Evolutionary conservation across 2,329 filamentous ascomycete species (phyloP).

Genomic region (Neoascochyta sp.): DNA sequence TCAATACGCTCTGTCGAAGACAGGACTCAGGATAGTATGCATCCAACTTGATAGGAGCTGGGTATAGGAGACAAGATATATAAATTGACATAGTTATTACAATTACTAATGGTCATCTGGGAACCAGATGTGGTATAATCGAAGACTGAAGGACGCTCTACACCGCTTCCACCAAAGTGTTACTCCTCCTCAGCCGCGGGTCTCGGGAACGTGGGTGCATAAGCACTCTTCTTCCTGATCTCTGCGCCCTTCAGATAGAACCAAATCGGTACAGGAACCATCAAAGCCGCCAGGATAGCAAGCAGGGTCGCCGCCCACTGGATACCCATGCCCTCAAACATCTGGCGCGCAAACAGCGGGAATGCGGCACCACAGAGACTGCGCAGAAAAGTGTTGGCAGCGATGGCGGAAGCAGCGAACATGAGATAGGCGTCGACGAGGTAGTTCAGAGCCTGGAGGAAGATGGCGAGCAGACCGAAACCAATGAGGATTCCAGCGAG

Average conservation of each 20-base stretch:
- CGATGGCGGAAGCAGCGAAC: slow-evolving; percentile 54
- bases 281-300: slow-evolving; percentile 42
- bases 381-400: slow-evolving; percentile 54
- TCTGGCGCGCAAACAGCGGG: slow-evolving; percentile 54
- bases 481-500: slow-evolving; percentile 52
- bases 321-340: slow-evolving; percentile 54
- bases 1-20: too few species aligned
- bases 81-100: too few species aligned
- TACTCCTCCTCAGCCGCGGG: slow-evolving; percentile 9
- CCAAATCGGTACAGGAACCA: slow-evolving; percentile 46
- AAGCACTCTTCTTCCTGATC: slow-evolving; percentile 44
- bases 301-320: slow-evolving; percentile 47
- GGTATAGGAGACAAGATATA: too few species aligned
- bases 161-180: too few species aligned
- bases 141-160: too few species aligned
- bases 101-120: too few species aligned
- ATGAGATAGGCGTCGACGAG: slow-evolving; percentile 60
- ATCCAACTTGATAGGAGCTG: too few species aligned
- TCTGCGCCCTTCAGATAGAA: slow-evolving; percentile 45
- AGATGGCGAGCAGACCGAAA: slow-evolving; percentile 56
- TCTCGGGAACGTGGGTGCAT: slow-evolving; percentile 38
- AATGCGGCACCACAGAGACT: slow-evolving; percentile 50
- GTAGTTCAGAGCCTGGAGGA: slow-evolving; percentile 58
- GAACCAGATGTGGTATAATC: too few species aligned
- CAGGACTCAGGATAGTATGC: too few species aligned